Conservation (phyloP, 805 yeast genomes). For the Candida cerambycidarum region DNA sequence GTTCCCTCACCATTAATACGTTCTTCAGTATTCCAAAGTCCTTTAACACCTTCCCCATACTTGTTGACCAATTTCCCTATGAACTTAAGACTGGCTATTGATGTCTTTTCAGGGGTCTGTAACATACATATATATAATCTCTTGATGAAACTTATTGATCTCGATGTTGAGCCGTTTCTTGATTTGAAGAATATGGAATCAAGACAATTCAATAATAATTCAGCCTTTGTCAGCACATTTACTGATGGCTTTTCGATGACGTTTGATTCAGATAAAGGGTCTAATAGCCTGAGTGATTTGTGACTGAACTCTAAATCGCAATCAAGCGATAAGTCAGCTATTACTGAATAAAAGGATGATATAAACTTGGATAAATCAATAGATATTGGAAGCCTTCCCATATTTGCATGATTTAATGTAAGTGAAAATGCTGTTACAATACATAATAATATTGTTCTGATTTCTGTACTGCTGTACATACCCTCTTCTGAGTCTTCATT, state of each 20-base stretch:
- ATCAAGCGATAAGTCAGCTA: constrained; percentile 71
- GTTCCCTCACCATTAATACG: constrained; percentile 74
- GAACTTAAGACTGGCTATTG: constrained; percentile 74
- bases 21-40: constrained; percentile 86
- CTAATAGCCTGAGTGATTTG: constrained; percentile 75
- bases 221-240: constrained; percentile 86
- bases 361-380: constrained; percentile 78
- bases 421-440: constrained; percentile 88
- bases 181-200: constrained; percentile 81
- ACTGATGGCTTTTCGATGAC: constrained; percentile 63
- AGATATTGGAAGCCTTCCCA: constrained; percentile 60
- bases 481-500: constrained; percentile 21
- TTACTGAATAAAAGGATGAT: constrained; percentile 65
- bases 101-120: constrained; percentile 85
- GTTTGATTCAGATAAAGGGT: constrained; percentile 54
- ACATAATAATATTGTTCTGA: constrained; percentile 77
- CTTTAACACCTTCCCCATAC: constrained; percentile 65
- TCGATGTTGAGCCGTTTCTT: constrained; percentile 59
- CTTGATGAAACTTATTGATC: constrained; percentile 83
- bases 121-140: constrained; percentile 65
- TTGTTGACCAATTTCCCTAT: constrained; percentile 71
- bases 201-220: constrained; percentile 70
- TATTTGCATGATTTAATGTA: constrained; percentile 63
- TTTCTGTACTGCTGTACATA: constrained; percentile 37
- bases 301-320: constrained; percentile 85